Evolutionary conservation across 2,329 filamentous ascomycete genomes (phyloP).

Genomic region (Monilinia polystroma): DNA sequence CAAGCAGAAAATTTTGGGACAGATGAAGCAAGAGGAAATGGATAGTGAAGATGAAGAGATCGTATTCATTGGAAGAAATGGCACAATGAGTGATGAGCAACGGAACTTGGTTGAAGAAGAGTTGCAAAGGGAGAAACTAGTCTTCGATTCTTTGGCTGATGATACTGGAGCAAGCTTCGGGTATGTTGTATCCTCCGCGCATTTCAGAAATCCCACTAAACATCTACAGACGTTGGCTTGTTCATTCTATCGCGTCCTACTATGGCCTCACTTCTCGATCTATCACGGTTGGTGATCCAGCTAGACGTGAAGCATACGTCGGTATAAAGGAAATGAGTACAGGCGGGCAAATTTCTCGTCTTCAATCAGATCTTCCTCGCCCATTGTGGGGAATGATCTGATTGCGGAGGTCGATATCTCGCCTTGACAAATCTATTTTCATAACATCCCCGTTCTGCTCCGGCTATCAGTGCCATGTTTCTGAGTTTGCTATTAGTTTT

Average conservation of each 20-base stretch:
- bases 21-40: constrained; percentile 38
- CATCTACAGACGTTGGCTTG: constrained; percentile 75
- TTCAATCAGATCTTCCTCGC: constrained; percentile 50
- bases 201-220: constrained; percentile 28
- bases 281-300: constrained; percentile 68
- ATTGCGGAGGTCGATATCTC: constrained; percentile 10
- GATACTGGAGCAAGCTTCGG: constrained; percentile 77
- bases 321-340: constrained; percentile 57
- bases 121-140: constrained; percentile 62
- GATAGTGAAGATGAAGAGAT: constrained; percentile 77
- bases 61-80: constrained; percentile 76
- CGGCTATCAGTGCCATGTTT: background rate
- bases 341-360: constrained; percentile 28
- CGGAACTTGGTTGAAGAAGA: constrained; percentile 55
- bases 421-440: background rate
- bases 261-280: constrained; percentile 85
- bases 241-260: constrained; percentile 88
- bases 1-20: constrained; percentile 31
- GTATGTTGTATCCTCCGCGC: constrained; percentile 47
- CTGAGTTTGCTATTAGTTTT: background rate
- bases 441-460: background rate
- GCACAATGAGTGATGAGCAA: constrained; percentile 54
- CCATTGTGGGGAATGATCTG: constrained; percentile 56
- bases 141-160: constrained; percentile 77
- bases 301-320: constrained; percentile 78